These are phyloP conservation scores for Mercurialis annua DNA, from an alignment of 345 rosid genomes.

Conservation along the genomic window DNA sequence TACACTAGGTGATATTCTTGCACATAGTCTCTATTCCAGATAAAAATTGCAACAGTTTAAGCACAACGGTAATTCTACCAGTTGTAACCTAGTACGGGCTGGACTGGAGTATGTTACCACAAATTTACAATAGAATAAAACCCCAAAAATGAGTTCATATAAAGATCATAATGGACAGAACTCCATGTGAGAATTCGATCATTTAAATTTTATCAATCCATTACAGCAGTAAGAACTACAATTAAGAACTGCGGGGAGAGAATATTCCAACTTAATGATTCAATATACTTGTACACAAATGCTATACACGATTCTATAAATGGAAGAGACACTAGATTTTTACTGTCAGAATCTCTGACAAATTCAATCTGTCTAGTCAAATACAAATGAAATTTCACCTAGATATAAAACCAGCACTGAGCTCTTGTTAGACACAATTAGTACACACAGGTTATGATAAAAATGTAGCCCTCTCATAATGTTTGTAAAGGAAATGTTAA, in stretches of 20 bases:
- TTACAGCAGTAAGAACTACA: no score
- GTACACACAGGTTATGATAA: no score
- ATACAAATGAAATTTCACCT: background rate
- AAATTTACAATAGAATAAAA: background rate
- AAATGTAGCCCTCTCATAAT: no score
- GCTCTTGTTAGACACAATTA: no score
- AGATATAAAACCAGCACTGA: no score
- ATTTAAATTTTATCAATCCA: background rate
- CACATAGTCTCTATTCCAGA: background rate
- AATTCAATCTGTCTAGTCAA: background rate
- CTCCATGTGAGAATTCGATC: background rate
- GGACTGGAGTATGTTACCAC: background rate
- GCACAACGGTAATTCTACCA: background rate
- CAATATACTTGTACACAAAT: no score
- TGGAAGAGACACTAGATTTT: background rate
- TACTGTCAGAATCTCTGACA: background rate
- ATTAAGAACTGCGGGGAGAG: no score
- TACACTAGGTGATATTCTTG: background rate
- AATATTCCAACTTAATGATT: background rate
- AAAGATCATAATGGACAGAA: background rate
- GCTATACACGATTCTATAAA: background rate
- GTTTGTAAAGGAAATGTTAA: no score
- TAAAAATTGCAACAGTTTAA: background rate
- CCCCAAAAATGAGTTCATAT: background rate
- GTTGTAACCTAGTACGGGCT: background rate